Percentiles rank a stretch among this genome's conserved stretches.
phyloP scores from a whole-genome alignment of 2,329 filamentous ascomycete genomes.

The Tolypocladium paradoxum region DNA sequence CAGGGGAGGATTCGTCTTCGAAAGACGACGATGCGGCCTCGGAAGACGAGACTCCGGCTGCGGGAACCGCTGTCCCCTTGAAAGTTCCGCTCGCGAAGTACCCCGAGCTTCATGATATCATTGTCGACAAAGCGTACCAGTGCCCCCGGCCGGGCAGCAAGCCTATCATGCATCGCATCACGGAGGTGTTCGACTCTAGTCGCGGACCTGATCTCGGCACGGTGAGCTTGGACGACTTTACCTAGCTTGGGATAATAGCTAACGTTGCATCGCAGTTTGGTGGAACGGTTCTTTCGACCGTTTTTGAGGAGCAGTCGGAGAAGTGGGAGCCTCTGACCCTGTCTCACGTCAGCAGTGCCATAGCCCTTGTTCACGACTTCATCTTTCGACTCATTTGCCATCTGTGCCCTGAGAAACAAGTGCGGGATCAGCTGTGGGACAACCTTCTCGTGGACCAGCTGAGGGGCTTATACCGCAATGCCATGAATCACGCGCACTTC shows the following conservation, averaged over 20 bases:
- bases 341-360: constrained; percentile 38
- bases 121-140: background rate
- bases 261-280: constrained; percentile 17
- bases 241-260: background rate
- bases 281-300: constrained; percentile 26
- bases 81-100: background rate
- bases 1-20: background rate
- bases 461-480: constrained; percentile 30
- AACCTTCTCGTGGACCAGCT: constrained; percentile 36
- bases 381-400: constrained; percentile 29
- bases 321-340: constrained; percentile 40
- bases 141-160: background rate
- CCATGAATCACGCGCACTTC: constrained; percentile 37
- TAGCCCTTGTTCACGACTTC: constrained; percentile 41
- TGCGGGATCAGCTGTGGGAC: constrained; percentile 30
- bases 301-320: constrained; percentile 41
- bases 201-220: constrained; percentile 6
- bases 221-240: background rate
- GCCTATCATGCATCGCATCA: constrained; percentile 14
- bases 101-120: constrained; percentile 3
- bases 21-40: background rate
- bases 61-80: background rate
- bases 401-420: constrained; percentile 30
- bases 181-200: background rate
- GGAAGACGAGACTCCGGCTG: too few species aligned